Conservation (phyloP, 2,329 filamentous ascomycete species). For the Seiridium cupressi region DNA sequence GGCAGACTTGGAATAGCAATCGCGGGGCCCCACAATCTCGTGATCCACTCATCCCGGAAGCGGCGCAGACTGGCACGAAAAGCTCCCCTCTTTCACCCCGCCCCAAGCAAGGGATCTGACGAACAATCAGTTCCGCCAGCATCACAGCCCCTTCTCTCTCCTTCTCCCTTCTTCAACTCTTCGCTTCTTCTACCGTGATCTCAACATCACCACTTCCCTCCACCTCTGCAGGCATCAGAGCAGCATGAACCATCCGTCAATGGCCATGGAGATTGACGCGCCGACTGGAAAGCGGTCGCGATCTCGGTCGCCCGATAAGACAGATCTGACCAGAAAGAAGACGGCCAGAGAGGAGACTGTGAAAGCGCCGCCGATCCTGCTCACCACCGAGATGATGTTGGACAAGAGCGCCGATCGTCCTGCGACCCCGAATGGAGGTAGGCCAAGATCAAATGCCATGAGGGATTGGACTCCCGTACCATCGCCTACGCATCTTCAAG, state of each 20-base stretch:
- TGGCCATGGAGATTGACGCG: constrained; percentile 3
- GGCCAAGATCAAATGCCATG: constrained; percentile 1
- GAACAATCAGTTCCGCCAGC: not conserved
- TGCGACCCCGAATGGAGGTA: constrained; percentile 1
- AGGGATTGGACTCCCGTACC: not conserved
- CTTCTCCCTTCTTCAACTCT: not conserved
- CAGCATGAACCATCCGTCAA: not conserved
- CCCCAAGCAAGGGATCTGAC: not conserved
- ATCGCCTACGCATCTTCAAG: not conserved
- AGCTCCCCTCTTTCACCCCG: constrained; percentile 2
- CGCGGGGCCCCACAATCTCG: constrained; percentile 5
- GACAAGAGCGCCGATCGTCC: constrained; percentile 3
- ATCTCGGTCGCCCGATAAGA: constrained; percentile 1
- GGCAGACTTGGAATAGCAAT: not conserved
- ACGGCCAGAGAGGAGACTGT: constrained; percentile 3
- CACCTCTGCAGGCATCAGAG: not conserved
- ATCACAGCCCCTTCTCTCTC: not conserved
- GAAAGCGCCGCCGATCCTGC: not conserved
- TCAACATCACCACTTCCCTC: constrained; percentile 2
- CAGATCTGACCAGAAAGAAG: constrained; percentile 2
- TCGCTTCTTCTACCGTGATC: not conserved
- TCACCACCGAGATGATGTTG: constrained; percentile 5
- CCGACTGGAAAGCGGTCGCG: constrained; percentile 3
- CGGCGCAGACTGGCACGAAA: not conserved
- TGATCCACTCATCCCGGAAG: constrained; percentile 5